Evolutionary conservation across 1,284 basidiomycete species (phyloP), one percentile per base, ranked within the genome.

Genomic region (Irpex sp.): DNA sequence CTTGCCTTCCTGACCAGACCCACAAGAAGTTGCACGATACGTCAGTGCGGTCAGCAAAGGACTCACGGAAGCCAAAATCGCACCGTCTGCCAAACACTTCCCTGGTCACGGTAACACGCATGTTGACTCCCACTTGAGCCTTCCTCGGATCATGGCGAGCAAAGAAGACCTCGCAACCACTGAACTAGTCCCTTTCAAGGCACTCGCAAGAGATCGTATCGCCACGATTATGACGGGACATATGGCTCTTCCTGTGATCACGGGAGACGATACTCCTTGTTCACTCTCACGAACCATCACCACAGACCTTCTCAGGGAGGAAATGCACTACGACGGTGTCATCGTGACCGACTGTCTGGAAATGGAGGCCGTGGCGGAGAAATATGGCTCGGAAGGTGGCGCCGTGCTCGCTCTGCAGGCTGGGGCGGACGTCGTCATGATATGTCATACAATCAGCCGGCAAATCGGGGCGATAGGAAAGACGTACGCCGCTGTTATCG

Each of bases 51-150:
- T 83, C 11, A 76, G 78, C 51, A 68, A 69, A 1, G 88, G 85
- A 1, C 76, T 88, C 17, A 75, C 77, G 0, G 70, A 77, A 3
- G 75, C 77, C 0, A 81, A 80, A 0, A 72, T 90, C 8, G 86
- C 88, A 1, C 79, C 88, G 0, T 84, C 79, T 33, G 80, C 81
- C 1, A 90, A 90, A 68, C 88, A 90, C 68, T 90, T 90, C 68
- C 88, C 88, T 0, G 88, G 89, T 0, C 88, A 90, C 64, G 89
- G 89, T 0, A 87, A 90, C 61, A 90, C 88, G 0, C 80, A 85
- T 61, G 77, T 88, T 60, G 88, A 90, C 68, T 89, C 88, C 1
- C 88, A 90, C 67, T 78, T 87, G n/a, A 83, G 80, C 2, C 79
- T 90, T 3, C 88, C 88, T 0, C 71, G 79, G 19, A 88, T 90